Evolutionary conservation across 805 yeast species (phyloP), one percentile per base, ranked within the genome.

Genomic region (Wickerhamiella hasegawae): DNA sequence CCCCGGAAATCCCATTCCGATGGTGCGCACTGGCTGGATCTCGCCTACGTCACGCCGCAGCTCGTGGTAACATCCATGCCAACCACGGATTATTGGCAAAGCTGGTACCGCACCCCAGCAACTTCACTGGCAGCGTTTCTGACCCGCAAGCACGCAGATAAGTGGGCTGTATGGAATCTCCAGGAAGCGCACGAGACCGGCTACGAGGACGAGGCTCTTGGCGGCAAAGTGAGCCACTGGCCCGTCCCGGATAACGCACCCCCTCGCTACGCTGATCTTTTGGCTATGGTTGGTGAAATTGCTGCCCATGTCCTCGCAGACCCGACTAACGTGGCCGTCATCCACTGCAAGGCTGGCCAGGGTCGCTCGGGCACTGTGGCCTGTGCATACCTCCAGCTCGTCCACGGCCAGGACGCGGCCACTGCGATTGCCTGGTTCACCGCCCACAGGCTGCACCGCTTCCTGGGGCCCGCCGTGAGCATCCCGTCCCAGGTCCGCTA

Each of bases 261-360:
- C 0, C 81, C 93, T 0, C 68, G 82, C 1, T 65, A 85, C 32
- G 40, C 53, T 1, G 45, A 66, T n/a, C 47, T 85, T 8, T 51
- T 68, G 3, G 44, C 49, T 2, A 49, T 67, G 3, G 59, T 73
- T 0, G 49, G 53, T 12, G 65, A 63, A 1, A 66, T 84, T 5
- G 54, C 62, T 28, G 43, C 41, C 0, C 76, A 55, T 42, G 47
- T 78, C 18, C 20, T 42, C 1, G 28, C 29, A 12, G 44, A 52
- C 16, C 45, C 56, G 1, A 39, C 54, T 0, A 63, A 67, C 37
- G 73, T 77, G 2, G 84, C 80, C 0, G 64, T 80, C 1, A 53
- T 87, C 5, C 96, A 87, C 51, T 87, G 97, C 52, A 74, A 78
- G 48, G 80, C 81, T 43, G 97, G 97, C 0, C 84, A 83, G 54